phyloP scores from a whole-genome alignment of 2,329 filamentous ascomycete species.

The Sarocladium kiliense region DNA sequence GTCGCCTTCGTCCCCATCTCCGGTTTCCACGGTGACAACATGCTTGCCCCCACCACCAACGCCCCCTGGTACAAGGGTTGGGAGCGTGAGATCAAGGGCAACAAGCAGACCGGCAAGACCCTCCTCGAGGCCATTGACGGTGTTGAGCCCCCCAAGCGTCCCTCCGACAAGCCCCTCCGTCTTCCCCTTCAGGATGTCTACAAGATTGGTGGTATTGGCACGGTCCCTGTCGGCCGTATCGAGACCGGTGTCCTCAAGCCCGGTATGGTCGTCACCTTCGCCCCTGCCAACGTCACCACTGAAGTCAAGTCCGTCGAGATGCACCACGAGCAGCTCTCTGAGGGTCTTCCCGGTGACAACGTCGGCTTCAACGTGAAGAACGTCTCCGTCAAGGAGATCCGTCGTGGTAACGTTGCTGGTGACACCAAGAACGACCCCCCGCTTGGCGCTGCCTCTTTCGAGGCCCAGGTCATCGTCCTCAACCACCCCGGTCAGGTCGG shows the following conservation, averaged over 20 bases:
- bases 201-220: constrained; percentile 99
- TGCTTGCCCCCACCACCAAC: constrained; percentile 85
- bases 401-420: constrained; percentile 99
- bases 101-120: constrained; percentile 89
- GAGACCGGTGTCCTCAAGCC: constrained; percentile 96
- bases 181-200: constrained; percentile 99
- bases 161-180: constrained; percentile 98
- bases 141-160: constrained; percentile 89
- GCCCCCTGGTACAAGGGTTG: constrained; percentile 99
- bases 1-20: constrained; percentile 99
- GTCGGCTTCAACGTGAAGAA: constrained; percentile 99
- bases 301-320: constrained; percentile 99
- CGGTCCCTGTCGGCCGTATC: constrained; percentile 99
- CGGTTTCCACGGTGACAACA: constrained; percentile 99
- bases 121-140: constrained; percentile 98
- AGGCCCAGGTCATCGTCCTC: constrained; percentile 99
- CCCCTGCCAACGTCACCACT: constrained; percentile 97
- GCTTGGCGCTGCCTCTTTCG: constrained; percentile 84
- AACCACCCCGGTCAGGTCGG: constrained; percentile 99
- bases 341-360: constrained; percentile 99
- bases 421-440: constrained; percentile 99
- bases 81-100: constrained; percentile 86
- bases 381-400: constrained; percentile 99
- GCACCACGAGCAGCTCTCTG: constrained; percentile 97
- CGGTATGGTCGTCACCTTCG: constrained; percentile 95